Conservation (phyloP, 1,284 basidiomycete species). For the Mycosarcoma maydis region DNA sequence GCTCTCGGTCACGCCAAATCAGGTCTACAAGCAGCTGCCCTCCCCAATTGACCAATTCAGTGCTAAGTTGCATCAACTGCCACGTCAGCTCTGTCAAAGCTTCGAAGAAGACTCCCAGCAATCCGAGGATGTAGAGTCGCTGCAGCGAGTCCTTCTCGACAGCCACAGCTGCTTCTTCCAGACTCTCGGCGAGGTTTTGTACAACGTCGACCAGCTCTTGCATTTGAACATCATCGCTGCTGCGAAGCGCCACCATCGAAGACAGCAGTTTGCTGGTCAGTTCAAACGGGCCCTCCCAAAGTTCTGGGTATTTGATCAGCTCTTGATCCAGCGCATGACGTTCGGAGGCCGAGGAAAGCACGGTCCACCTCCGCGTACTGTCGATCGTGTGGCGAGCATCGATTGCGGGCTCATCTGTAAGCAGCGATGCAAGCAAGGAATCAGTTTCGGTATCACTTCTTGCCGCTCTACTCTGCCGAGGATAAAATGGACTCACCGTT, state of each 20-base stretch:
- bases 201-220: background rate
- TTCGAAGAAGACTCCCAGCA: constrained; percentile 23
- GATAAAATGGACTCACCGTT: constrained; percentile 1
- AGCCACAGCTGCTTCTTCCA: background rate
- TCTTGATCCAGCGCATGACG: constrained; percentile 5
- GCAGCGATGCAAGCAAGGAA: background rate
- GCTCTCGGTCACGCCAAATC: constrained; percentile 7
- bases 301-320: background rate
- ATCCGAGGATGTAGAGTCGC: background rate
- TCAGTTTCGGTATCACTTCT: background rate
- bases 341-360: constrained; percentile 2
- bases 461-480: no score
- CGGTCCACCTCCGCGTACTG: constrained; percentile 13
- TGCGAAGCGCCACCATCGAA: background rate
- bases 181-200: constrained; percentile 6
- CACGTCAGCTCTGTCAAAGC: constrained; percentile 4
- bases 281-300: constrained; percentile 6
- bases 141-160: background rate
- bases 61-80: background rate
- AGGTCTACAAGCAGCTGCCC: background rate
- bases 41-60: background rate
- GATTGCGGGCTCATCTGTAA: constrained; percentile 7
- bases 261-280: constrained; percentile 8
- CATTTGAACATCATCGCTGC: background rate
- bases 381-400: constrained; percentile 33